Evolutionary conservation across 1,139 yeast genomes (phyloP), one percentile per base, ranked within the genome.

Genomic region (Pichiaceae sp.): DNA sequence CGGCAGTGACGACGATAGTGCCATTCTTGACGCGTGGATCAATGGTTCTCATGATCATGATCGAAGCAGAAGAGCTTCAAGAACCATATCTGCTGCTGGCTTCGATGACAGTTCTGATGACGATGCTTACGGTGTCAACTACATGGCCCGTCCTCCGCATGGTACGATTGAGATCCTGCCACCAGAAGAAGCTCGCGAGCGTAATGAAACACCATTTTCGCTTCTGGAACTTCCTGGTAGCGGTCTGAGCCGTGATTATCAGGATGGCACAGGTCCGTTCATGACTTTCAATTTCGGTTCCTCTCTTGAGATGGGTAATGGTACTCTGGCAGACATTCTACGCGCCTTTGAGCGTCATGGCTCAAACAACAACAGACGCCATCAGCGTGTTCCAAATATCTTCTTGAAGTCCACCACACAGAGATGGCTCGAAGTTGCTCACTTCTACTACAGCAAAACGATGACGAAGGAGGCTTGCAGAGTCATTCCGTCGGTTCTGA

Each of bases 401-500:
- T 46, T 42, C 11, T 62, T 82, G 32, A 72, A 72, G 43, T 70
- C 85, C 0, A 77, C 89, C 0, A 50, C 61, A 11, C 81, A 80
- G 39, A 68, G 95, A 46, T 86, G 95, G 94, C 60, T 60, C 30
- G 86, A 82, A 35, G 65, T 73, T 8, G 61, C 71, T 36, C 62
- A 66, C 28, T 60, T 74, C 58, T 72, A 73, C 45, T 69, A 68
- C 45, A 68, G 66, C 14, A 64, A 63, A 26, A 60, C 38, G 8
- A 43, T 47, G 3, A 35, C 66, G 20, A 64, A 60, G 12, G 57
- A 63, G 35, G 58, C 69, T 7, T 48, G 62, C 38, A 61, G 75
- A 38, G 59, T 75, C n/a, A 52, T 71, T 16, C 74, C 78, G 0
- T 59, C 63, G 0, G 68, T 84, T 29, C 57, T 79, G 20, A 72